Evolutionary conservation across 352 stramenopile species (phyloP).

Genomic region (Phytophthora cactorum): DNA sequence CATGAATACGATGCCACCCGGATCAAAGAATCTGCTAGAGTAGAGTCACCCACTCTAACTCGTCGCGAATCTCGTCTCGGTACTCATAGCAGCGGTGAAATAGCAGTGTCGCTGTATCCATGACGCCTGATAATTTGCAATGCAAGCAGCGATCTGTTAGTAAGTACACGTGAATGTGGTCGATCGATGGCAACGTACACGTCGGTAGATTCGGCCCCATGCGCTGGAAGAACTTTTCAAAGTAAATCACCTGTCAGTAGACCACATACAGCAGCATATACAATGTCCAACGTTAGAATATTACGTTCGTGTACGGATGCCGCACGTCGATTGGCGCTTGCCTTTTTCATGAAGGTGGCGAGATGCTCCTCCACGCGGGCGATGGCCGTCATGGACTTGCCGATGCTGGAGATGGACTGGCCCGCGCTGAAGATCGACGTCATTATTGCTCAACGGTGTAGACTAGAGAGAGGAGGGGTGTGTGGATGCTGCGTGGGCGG

Average conservation of each 20-base stretch:
- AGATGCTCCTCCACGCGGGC: constrained; percentile 78
- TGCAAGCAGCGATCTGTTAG: constrained; percentile 7
- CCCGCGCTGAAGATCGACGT: constrained; percentile 82
- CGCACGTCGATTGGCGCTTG: not conserved
- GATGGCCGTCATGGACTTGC: constrained; percentile 86
- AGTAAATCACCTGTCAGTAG: constrained; percentile 76
- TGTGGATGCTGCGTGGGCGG: not conserved
- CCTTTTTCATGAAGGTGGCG: constrained; percentile 89
- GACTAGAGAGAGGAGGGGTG: not conserved
- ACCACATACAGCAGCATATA: not conserved
- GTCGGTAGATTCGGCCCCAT: constrained; percentile 62
- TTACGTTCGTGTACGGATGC: not conserved
- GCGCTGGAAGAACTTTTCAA: constrained; percentile 84
- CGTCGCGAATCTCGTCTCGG: constrained; percentile 80
- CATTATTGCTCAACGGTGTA: constrained; percentile 37
- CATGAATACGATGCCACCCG: not conserved
- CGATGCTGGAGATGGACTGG: constrained; percentile 85
- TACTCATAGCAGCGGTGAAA: constrained; percentile 87
- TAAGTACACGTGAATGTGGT: not conserved
- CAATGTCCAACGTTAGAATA: not conserved
- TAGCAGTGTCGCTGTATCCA: constrained; percentile 56
- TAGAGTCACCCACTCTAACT: constrained; percentile 65
- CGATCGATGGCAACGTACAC: constrained; percentile 33
- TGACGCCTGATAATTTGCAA: constrained; percentile 44
- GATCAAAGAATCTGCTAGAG: not conserved